A percentile compares a stretch with the other conserved stretches of the same genome.
phyloP scores from a whole-genome alignment of 768 basidiomycete genomes.

The Pleurotus tuber-regium region DNA sequence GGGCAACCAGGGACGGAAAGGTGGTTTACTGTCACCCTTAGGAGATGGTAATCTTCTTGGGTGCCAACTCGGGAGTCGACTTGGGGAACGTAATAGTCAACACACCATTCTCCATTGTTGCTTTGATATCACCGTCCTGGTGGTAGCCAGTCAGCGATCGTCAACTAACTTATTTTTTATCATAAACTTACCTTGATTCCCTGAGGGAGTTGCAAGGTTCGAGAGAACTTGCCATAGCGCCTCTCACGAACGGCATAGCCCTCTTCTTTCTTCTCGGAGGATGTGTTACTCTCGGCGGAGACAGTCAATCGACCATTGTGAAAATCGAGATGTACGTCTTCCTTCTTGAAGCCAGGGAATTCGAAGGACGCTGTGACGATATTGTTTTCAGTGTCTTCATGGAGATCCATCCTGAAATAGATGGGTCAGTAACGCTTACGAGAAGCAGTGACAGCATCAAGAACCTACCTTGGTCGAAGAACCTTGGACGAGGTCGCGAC shows the following conservation, averaged over 20 bases:
- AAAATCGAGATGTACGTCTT: conserved; percentile 45
- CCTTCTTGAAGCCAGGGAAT: conserved; percentile 50
- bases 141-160: background rate
- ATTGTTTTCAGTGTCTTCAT: conserved; percentile 40
- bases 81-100: conserved; percentile 48
- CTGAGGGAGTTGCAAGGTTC: conserved; percentile 44
- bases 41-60: conserved; percentile 39
- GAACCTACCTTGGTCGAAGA: background rate
- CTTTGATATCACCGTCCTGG: conserved; percentile 45
- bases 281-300: conserved; percentile 37
- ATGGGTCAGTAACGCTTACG: too few relatives aligned
- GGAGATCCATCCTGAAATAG: conserved; percentile 42
- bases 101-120: conserved; percentile 45
- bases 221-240: conserved; percentile 44
- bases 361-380: conserved; percentile 52
- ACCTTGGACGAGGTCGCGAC: background rate
- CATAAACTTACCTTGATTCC: conserved; percentile 40
- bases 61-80: conserved; percentile 35
- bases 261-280: conserved; percentile 29
- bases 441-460: too few relatives aligned
- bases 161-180: background rate
- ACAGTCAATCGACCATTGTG: conserved; percentile 45
- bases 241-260: conserved; percentile 46
- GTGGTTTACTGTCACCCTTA: too few relatives aligned
- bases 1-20: too few relatives aligned